Conservation (phyloP, 345 rosid species). For the Linum lewisii region DNA sequence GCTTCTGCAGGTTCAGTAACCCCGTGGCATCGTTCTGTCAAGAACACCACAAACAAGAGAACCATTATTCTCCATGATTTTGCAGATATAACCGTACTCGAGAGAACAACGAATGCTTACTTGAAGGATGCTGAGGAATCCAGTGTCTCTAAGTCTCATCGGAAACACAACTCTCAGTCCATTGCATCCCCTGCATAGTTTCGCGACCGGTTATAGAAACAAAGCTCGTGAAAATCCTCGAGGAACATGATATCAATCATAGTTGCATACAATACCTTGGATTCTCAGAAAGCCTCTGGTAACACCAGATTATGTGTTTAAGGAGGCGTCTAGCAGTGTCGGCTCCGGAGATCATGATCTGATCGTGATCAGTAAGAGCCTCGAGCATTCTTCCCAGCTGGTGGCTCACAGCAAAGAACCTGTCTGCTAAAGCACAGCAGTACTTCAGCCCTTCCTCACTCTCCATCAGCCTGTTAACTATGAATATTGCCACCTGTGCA, state of each 20-base stretch:
- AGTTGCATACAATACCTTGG: slow-evolving; percentile 26
- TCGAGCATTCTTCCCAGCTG: slow-evolving; percentile 22
- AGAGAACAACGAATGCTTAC: not conserved
- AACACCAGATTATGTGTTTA: slow-evolving; percentile 33
- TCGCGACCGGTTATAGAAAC: too few species aligned
- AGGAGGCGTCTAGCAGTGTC: slow-evolving; percentile 19
- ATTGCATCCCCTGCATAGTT: slow-evolving; percentile 1
- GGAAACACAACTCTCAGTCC: not conserved
- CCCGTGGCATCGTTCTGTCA: not conserved
- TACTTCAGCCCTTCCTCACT: slow-evolving; percentile 31
- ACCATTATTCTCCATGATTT: too few species aligned
- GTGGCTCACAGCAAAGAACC: slow-evolving; percentile 20
- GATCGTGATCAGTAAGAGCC: slow-evolving; percentile 9
- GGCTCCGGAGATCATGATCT: not conserved
- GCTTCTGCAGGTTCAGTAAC: not conserved
- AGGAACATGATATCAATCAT: too few species aligned
- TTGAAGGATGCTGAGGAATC: not conserved
- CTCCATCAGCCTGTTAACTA: slow-evolving; percentile 29
- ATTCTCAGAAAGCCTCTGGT: slow-evolving; percentile 33
- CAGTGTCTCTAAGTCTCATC: not conserved
- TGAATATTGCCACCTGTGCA: slow-evolving; percentile 37
- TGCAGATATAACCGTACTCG: too few species aligned
- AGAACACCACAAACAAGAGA: not conserved
- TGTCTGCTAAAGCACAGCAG: slow-evolving; percentile 29
- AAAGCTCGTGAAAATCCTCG: too few species aligned